phyloP scores from a whole-genome alignment of 1,284 basidiomycete genomes.

The Neolentinus lepideus region DNA sequence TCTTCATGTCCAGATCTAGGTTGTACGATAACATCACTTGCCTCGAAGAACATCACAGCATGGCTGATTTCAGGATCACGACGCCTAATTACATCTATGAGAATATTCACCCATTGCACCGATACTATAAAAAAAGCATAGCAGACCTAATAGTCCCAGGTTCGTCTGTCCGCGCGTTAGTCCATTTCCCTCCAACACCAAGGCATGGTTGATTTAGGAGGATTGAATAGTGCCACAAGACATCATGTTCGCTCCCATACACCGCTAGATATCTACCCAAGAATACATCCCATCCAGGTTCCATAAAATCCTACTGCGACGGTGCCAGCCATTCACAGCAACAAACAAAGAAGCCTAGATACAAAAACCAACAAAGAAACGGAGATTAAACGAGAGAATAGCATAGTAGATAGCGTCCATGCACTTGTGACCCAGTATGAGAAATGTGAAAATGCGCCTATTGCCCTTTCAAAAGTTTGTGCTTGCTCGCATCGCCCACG shows the following conservation, averaged over 20 bases:
- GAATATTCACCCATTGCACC: neutral
- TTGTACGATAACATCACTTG: conserved; percentile 33
- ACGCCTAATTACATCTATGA: conserved; percentile 29
- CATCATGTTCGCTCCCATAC: too few relatives aligned
- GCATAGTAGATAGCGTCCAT: neutral
- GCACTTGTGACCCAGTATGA: neutral
- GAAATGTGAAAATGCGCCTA: neutral
- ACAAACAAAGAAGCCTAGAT: neutral
- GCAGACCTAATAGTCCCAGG: conserved; percentile 31
- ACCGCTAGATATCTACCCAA: too few relatives aligned
- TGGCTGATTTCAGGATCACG: conserved; percentile 25
- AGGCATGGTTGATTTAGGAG: too few relatives aligned
- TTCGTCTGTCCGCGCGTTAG: conserved; percentile 24
- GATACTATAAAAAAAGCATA: neutral
- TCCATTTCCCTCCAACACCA: too few relatives aligned
- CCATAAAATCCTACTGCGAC: neutral
- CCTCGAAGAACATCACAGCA: conserved; percentile 30
- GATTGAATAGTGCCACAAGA: too few relatives aligned
- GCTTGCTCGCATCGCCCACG: neutral
- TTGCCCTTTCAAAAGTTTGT: neutral
- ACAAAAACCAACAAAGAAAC: neutral
- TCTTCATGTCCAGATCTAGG: conserved; percentile 22
- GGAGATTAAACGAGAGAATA: neutral
- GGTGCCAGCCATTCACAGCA: neutral
- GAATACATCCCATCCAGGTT: too few relatives aligned